Percentiles rank a stretch among this genome's conserved stretches.
Evolutionary conservation across 2,329 filamentous ascomycete species (phyloP).

Genomic region (Xylaria sp.): DNA sequence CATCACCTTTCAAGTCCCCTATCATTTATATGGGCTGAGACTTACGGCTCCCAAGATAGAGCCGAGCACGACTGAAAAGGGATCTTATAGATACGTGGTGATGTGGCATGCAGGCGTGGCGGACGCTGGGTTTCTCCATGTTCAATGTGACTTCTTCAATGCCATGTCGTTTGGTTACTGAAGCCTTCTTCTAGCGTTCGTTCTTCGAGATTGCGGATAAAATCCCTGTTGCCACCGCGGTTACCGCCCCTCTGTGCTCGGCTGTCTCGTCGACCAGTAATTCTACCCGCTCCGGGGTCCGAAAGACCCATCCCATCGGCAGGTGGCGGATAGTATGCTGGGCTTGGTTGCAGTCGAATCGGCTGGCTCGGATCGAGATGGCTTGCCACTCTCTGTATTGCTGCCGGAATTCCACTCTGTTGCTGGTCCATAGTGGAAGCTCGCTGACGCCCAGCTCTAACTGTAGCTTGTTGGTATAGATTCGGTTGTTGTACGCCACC

Average conservation of each 20-base stretch:
- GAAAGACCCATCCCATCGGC: conserved; percentile 77
- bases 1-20: neutral
- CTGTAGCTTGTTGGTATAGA: conserved; percentile 77
- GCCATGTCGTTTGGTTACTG: conserved; percentile 64
- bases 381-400: conserved; percentile 92
- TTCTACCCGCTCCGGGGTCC: conserved; percentile 60
- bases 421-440: conserved; percentile 97
- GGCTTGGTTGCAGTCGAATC: conserved; percentile 91
- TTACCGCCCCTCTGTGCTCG: conserved; percentile 64
- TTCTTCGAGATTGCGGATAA: conserved; percentile 94
- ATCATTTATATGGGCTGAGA: neutral
- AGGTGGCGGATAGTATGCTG: conserved; percentile 94
- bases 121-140: conserved; percentile 15
- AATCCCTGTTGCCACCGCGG: conserved; percentile 75
- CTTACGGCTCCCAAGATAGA: conserved; percentile 9
- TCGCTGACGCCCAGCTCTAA: conserved; percentile 80
- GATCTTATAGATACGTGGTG: conserved; percentile 12
- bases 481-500: conserved; percentile 56
- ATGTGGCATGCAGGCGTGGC: conserved; percentile 9
- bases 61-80: conserved; percentile 19
- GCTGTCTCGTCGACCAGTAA: conserved; percentile 75
- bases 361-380: conserved; percentile 94
- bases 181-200: conserved; percentile 92
- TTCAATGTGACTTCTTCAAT: conserved; percentile 57
- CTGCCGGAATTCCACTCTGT: conserved; percentile 87